A percentile compares a stretch with the other conserved stretches of the same genome.
Conservation (phyloP, 2,329 filamentous ascomycete genomes). For the Xylaria sp. region DNA sequence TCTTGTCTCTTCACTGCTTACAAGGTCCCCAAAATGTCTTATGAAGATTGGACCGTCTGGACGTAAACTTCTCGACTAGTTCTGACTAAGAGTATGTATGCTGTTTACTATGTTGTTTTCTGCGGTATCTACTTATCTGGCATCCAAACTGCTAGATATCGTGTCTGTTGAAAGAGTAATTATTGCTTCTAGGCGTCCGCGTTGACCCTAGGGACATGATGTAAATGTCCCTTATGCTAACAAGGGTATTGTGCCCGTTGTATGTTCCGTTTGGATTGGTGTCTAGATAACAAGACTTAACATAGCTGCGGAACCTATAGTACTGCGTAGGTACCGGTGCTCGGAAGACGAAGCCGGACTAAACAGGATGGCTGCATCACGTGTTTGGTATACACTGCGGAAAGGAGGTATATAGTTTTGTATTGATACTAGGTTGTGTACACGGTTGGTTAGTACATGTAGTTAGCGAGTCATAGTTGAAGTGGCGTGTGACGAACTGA, state of each 20-base stretch:
- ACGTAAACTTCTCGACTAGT: not conserved
- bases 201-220: not conserved
- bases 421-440: not conserved
- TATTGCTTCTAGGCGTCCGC: not conserved
- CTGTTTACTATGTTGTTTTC: not conserved
- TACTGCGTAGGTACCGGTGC: not conserved
- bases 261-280: not conserved
- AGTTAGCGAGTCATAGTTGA: too few species aligned
- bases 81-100: not conserved
- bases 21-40: too few species aligned
- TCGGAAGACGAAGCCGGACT: not conserved
- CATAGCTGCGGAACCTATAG: not conserved
- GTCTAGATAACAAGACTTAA: not conserved
- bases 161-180: not conserved
- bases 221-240: not conserved
- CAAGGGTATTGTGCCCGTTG: not conserved
- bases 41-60: too few species aligned
- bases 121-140: not conserved
- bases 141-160: not conserved
- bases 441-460: too few species aligned
- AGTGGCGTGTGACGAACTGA: slow-evolving; percentile 7
- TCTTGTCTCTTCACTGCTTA: too few species aligned
- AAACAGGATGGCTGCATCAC: not conserved
- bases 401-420: not conserved
- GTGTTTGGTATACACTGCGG: not conserved